These are phyloP conservation scores for Schizosaccharomyces osmophilus DNA, from an alignment of 805 yeast genomes.

Conservation along the genomic window DNA sequence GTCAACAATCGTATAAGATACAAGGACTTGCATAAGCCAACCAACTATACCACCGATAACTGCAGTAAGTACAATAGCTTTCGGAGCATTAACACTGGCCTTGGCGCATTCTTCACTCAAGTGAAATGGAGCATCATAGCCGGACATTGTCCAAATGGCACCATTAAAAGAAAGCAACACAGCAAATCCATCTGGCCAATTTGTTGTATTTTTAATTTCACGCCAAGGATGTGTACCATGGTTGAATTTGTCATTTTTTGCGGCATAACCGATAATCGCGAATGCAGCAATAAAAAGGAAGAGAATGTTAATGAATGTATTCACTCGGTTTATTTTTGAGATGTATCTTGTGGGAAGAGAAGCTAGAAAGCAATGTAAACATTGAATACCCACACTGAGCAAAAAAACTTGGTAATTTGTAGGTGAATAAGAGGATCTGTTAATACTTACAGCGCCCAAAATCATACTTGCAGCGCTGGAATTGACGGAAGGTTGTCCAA, in stretches of 20 bases:
- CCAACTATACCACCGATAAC: constrained; percentile 23
- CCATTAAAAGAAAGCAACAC: constrained; percentile 32
- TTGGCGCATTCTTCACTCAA: constrained; percentile 39
- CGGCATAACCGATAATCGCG: constrained; percentile 19
- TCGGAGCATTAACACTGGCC: constrained; percentile 38
- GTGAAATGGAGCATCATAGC: constrained; percentile 54
- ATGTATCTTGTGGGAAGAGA: constrained; percentile 31
- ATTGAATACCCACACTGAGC: constrained; percentile 27
- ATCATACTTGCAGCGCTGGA: constrained; percentile 33
- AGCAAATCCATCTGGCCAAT: constrained; percentile 36
- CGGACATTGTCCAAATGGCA: constrained; percentile 24
- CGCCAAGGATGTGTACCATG: constrained; percentile 26
- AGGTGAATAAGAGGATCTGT: constrained; percentile 19
- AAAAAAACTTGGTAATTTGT: constrained; percentile 27
- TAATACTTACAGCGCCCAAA: constrained; percentile 24
- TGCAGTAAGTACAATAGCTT: constrained; percentile 35
- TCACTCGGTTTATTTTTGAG: constrained; percentile 26
- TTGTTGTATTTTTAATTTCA: constrained; percentile 28
- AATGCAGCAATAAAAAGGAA: constrained; percentile 29
- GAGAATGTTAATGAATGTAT: constrained; percentile 25
- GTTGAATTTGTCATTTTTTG: constrained; percentile 19
- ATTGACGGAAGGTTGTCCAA: constrained; percentile 36
- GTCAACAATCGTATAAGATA: constrained; percentile 27
- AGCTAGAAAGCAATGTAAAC: constrained; percentile 24
- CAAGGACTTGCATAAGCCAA: constrained; percentile 31